Evolutionary conservation across 1,284 basidiomycete species (phyloP).

Genomic region (Leccinum cinnamomeum): DNA sequence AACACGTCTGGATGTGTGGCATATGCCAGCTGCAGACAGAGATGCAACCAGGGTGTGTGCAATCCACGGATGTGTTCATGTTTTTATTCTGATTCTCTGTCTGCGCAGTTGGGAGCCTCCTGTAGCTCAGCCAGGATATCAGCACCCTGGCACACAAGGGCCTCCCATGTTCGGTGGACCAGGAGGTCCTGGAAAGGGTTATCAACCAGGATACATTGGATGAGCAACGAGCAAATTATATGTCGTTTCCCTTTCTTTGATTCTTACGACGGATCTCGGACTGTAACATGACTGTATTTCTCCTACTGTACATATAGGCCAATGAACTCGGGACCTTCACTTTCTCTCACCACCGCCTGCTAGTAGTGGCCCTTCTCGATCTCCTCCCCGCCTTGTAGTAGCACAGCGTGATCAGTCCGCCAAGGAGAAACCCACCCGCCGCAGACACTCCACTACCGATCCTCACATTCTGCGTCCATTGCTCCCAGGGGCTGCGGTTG

Average conservation of each 20-base stretch:
- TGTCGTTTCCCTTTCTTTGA: background rate
- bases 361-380: constrained; percentile 1
- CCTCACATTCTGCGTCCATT: constrained; percentile 19
- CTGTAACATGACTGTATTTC: constrained; percentile 1
- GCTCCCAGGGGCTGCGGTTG: constrained; percentile 7
- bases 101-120: constrained; percentile 47
- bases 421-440: constrained; percentile 35
- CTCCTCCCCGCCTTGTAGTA: constrained; percentile 12
- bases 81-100: background rate
- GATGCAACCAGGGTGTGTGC: constrained; percentile 42
- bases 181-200: constrained; percentile 19
- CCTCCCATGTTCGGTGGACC: constrained; percentile 3
- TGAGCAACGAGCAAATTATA: constrained; percentile 6
- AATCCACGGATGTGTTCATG: background rate
- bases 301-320: constrained; percentile 5
- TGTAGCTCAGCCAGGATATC: constrained; percentile 34
- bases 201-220: constrained; percentile 33
- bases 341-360: constrained; percentile 9
- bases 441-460: constrained; percentile 22
- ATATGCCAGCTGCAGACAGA: constrained; percentile 51
- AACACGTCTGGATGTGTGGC: constrained; percentile 50
- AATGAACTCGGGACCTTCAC: constrained; percentile 1
- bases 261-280: background rate
- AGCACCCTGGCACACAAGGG: constrained; percentile 28
- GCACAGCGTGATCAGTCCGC: constrained; percentile 29